These are phyloP conservation scores for Dryas integrifolia DNA, from an alignment of 331 rosid genomes.

Conservation along the genomic window DNA sequence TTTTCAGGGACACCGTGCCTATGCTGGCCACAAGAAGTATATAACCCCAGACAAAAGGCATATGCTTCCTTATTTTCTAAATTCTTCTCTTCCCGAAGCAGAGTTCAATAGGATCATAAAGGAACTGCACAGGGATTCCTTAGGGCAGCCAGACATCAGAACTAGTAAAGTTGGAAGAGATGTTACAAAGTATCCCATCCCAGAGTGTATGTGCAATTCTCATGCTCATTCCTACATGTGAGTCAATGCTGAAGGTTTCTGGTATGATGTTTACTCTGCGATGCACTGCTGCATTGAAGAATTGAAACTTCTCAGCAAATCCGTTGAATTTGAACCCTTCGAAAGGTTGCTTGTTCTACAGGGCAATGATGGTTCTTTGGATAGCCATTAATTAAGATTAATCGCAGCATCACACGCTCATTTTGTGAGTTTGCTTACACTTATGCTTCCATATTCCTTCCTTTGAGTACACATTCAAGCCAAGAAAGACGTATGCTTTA, in stretches of 20 bases:
- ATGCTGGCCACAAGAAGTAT: conserved; percentile 85
- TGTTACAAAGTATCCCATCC: conserved; percentile 85
- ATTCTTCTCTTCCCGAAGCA: conserved; percentile 61
- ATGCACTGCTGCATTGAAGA: conserved; percentile 5
- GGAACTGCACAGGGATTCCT: conserved; percentile 68
- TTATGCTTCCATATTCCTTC: conserved; percentile 19
- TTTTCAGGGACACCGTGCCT: conserved; percentile 85
- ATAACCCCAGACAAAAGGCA: conserved; percentile 98
- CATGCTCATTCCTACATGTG: conserved; percentile 27
- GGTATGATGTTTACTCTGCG: conserved; percentile 8
- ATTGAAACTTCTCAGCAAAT: conserved; percentile 14
- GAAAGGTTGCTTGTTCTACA: conserved; percentile 17
- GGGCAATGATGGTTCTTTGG: conserved; percentile 26
- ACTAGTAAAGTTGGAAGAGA: conserved; percentile 64
- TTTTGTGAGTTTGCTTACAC: conserved; percentile 9
- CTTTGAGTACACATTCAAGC: neutral
- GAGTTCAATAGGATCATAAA: conserved; percentile 65
- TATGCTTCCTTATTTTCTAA: conserved; percentile 71
- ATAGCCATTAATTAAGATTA: conserved; percentile 3
- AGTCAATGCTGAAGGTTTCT: conserved; percentile 23
- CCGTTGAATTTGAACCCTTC: conserved; percentile 27
- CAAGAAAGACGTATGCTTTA: conserved; percentile 23
- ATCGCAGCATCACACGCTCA: neutral
- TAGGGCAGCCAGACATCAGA: conserved; percentile 83
- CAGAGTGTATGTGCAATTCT: conserved; percentile 86